Base-by-base conservation (phyloP, 2,329 filamentous ascomycete genomes). In the Bimuria novae-zelandiae region DNA sequence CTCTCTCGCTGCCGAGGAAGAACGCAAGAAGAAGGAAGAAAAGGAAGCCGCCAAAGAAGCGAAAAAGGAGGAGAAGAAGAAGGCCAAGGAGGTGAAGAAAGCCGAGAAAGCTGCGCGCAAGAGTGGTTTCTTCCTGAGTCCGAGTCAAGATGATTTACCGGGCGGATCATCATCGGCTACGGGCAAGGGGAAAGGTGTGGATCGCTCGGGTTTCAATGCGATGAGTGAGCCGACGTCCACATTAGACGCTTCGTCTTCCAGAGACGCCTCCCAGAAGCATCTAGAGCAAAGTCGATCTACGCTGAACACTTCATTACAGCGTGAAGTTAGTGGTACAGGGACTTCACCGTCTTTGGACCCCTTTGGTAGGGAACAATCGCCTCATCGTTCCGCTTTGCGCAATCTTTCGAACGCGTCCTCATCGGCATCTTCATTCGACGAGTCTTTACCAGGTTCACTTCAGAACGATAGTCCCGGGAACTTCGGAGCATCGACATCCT, bases 1-100 rank as follows among this genome's bases (percentile, higher is more conserved):
- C 25, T 96, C 92, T 42, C 79, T 99, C n/a, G 92, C 89, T 0
- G 88, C 90, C 1, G 94, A 99, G 71, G 93, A 97, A 66, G 93
- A 97, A 36, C 84, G 93, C n/a, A 89, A 91, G 62, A 88, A 84
- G 41, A 94, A 90, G 66, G 87, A 89, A 43, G 90, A 94, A 45
- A 93, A 92, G 69, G 89, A 91, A 53, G 82, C 83, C 0, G 83
- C 82, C 22, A 97, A 96, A 68, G 89, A 93, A 54, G 87, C 88
- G 1, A 97, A 96, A 78, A 91, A 88, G 65, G 84, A 85, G 50
- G 89, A 91, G 55, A 96, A 96, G 73, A 89, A 91, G 57, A 88
- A 90, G 49, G 77, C 76, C 25, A 81, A 80, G 60, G 78, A 79
- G 37, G 74, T 73, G 36, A 90, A 90, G 62, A 94, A 93, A 71